These are phyloP conservation scores for Ophiocordyceps robertsii DNA, from an alignment of 2,329 filamentous ascomycete genomes.

Conservation along the genomic window DNA sequence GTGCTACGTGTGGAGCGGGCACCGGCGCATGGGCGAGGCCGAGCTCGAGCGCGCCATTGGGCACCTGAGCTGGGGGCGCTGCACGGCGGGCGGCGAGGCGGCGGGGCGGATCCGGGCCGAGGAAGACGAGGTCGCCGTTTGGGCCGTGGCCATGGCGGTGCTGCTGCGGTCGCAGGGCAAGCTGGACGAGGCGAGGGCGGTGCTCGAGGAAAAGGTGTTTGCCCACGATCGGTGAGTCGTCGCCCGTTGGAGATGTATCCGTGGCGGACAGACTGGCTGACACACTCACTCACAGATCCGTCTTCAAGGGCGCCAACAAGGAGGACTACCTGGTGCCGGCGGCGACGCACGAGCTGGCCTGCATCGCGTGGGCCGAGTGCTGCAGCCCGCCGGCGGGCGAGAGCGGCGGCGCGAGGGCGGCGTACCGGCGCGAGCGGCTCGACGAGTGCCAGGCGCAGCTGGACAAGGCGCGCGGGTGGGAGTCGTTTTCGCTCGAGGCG, in stretches of 20 bases:
- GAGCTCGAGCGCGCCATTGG: constrained; percentile 51
- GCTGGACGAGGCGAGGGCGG: constrained; percentile 48
- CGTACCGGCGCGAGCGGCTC: constrained; percentile 32
- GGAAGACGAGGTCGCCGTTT: constrained; percentile 48
- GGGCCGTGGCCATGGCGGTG: constrained; percentile 52
- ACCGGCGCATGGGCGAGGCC: constrained; percentile 58
- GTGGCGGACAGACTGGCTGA: not conserved
- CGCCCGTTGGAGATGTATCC: too few relatives aligned
- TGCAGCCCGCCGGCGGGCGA: constrained; percentile 23
- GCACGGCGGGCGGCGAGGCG: constrained; percentile 30
- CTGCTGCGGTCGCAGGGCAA: constrained; percentile 50
- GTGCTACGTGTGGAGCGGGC: constrained; percentile 87
- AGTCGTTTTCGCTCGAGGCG: constrained; percentile 59
- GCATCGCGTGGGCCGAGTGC: constrained; percentile 63
- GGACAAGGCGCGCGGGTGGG: constrained; percentile 56
- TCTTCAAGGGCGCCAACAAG: constrained; percentile 44
- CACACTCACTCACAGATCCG: constrained; percentile 22
- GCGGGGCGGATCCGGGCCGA: constrained; percentile 34
- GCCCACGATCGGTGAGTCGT: constrained; percentile 43
- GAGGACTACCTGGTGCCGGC: constrained; percentile 63
- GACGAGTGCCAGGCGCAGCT: constrained; percentile 51
- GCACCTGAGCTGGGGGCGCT: constrained; percentile 53
- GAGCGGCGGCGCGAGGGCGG: constrained; percentile 15
- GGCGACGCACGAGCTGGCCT: constrained; percentile 77
- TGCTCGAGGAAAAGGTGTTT: constrained; percentile 53